Conservation (phyloP, 176 grass and related monocot genomes). For the Secale cereale region DNA sequence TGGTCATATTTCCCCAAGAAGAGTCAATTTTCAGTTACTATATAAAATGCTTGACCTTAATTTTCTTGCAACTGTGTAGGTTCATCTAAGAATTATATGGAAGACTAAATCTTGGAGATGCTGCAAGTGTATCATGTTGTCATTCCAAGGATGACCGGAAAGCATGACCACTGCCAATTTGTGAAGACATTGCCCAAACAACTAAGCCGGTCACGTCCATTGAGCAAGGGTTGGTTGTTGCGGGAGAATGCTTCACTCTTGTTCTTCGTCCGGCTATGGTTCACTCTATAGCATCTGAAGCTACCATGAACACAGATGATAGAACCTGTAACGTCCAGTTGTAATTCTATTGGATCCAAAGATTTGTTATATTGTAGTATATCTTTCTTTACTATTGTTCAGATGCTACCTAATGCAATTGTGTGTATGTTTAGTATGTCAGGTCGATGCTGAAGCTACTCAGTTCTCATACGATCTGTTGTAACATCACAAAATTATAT, state of each 20-base stretch:
- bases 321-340: neutral
- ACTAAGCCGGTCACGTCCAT: too few relatives aligned
- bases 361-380: too few relatives aligned
- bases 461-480: too few relatives aligned
- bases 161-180: slow-evolving; percentile 22
- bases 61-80: slow-evolving; percentile 16
- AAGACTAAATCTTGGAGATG: slow-evolving; percentile 25
- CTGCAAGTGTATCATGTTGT: slow-evolving; percentile 14
- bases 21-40: neutral
- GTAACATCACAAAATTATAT: too few relatives aligned
- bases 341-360: too few relatives aligned
- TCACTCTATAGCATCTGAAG: slow-evolving; percentile 26
- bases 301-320: slow-evolving; percentile 17
- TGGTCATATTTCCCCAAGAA: neutral
- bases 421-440: too few relatives aligned
- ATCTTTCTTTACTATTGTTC: too few relatives aligned
- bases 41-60: neutral
- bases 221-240: neutral
- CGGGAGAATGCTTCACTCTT: slow-evolving; percentile 23
- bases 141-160: slow-evolving; percentile 5
- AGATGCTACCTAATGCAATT: too few relatives aligned
- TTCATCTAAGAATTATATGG: slow-evolving; percentile 29
- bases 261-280: neutral
- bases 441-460: too few relatives aligned
- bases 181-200: slow-evolving; percentile 27